Conservation (phyloP, 2,329 filamentous ascomycete genomes). For the Chaetomium globosum region DNA sequence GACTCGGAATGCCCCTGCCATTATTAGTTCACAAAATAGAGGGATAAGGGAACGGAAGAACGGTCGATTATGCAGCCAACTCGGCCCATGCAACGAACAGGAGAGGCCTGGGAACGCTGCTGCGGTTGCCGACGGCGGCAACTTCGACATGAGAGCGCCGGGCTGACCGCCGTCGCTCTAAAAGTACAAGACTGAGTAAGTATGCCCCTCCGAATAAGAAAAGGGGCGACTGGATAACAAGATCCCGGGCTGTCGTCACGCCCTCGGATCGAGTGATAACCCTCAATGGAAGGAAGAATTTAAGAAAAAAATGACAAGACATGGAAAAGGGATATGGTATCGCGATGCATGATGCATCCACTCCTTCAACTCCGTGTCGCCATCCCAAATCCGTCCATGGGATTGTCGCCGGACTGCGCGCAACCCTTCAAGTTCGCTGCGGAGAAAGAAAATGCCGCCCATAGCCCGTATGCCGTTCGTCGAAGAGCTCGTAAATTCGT, state of each 20-base stretch:
- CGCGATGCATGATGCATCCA: slow-evolving; percentile 30
- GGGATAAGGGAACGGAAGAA: slow-evolving; percentile 15
- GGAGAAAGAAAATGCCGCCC: slow-evolving; percentile 13
- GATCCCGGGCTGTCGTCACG: not conserved
- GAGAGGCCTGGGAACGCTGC: slow-evolving; percentile 12
- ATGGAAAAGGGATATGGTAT: slow-evolving; percentile 31
- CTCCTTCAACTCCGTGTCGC: slow-evolving; percentile 23
- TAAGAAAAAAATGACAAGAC: slow-evolving; percentile 1
- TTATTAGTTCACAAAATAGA: slow-evolving; percentile 25
- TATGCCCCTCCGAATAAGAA: slow-evolving; percentile 11
- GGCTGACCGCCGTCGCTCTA: slow-evolving; percentile 29
- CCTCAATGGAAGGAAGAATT: not conserved
- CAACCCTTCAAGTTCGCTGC: not conserved
- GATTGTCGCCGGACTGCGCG: not conserved
- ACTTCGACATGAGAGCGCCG: slow-evolving; percentile 25
- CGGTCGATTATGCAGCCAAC: slow-evolving; percentile 32
- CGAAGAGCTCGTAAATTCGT: slow-evolving; percentile 11
- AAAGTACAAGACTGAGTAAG: slow-evolving; percentile 30
- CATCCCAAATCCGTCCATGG: not conserved
- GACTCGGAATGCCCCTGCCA: slow-evolving; percentile 10
- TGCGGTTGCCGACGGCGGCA: slow-evolving; percentile 23
- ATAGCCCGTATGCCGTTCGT: slow-evolving; percentile 12
- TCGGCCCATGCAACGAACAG: slow-evolving; percentile 30
- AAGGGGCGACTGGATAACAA: not conserved
- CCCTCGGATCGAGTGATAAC: not conserved